Evolutionary conservation across 129 eudicot genomes (phyloP), one percentile per base, ranked within the genome.

Genomic region (Artemisia tridentata): DNA sequence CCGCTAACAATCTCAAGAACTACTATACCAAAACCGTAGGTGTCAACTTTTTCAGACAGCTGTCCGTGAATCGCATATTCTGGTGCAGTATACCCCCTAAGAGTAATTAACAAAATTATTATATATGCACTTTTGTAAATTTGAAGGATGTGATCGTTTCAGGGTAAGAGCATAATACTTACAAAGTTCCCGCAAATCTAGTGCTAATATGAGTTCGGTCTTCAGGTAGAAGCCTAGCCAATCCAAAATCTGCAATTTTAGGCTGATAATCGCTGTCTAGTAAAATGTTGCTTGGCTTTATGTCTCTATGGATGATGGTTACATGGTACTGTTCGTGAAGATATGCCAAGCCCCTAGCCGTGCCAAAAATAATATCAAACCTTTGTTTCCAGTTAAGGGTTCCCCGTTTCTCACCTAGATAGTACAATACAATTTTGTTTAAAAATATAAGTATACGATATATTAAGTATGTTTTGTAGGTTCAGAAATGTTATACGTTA

Each of bases 51-150:
- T 83, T 89, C 96, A 0, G 96, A 80, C 59, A 86, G 81, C 47
- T 89, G 93, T 20, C 96, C 90, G 41, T 89, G 83, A n/a, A 89
- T 66, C 47, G 93, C 96, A 64, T 89, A 89, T 78, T 89, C 96
- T 25, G 96, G 96, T 34, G 96, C 90, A 0, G 92, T 84, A 49
- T 89, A 89, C 0, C 96, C 96, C 88, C 96, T 89, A 18, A n/a
- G 29, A 71, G 79, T 56, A 15, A 15, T 73, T 55, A 34, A 3
- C 63, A 1, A 63, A 43, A 45, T 18, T 14, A 53, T 48, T 51
- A 76, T 16, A 25, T n/a, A 14, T 62, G 11, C 12, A 43, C 21
- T 52, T 53, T 14, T 7, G 63, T 54, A 23, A 17, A 67, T 7
- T 7, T 16, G 8, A 45, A 31, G 23, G 7, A 15, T 21, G 16